A percentile compares a stretch with the other conserved stretches of the same genome.
Evolutionary conservation across 2,329 filamentous ascomycete species (phyloP).

Genomic region (Coniella vitis): DNA sequence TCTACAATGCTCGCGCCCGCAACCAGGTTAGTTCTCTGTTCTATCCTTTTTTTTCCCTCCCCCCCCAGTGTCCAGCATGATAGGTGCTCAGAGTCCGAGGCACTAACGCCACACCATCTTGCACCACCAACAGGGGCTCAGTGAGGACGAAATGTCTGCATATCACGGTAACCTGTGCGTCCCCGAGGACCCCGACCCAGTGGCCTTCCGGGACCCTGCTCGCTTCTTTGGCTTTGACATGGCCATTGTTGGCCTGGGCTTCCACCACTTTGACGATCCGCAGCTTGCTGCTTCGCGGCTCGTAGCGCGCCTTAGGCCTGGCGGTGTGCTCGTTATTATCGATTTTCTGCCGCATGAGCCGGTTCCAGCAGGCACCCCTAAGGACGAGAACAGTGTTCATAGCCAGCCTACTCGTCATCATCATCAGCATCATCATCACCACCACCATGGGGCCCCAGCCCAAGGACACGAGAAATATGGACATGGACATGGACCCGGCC

Average conservation of each 20-base stretch:
- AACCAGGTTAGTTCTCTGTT: conserved; percentile 38
- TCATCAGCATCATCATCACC: neutral
- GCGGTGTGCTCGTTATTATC: conserved; percentile 60
- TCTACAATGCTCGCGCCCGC: conserved; percentile 56
- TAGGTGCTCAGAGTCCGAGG: too few species aligned
- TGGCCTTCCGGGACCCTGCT: conserved; percentile 46
- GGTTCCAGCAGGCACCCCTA: neutral
- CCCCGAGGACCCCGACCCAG: conserved; percentile 38
- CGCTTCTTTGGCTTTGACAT: conserved; percentile 65
- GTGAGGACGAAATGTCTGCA: conserved; percentile 54
- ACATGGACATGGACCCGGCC: neutral
- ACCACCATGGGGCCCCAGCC: neutral
- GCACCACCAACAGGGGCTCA: too few species aligned
- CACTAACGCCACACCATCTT: too few species aligned
- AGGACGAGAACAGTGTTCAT: too few species aligned
- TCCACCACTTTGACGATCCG: conserved; percentile 64
- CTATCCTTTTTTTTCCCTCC: too few species aligned
- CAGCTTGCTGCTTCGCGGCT: conserved; percentile 51
- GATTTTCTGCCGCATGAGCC: conserved; percentile 56
- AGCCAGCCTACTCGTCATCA: neutral
- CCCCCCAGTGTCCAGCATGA: too few species aligned
- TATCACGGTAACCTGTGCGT: conserved; percentile 51
- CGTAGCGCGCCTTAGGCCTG: conserved; percentile 53
- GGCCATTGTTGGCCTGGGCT: conserved; percentile 47
- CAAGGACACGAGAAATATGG: neutral